A percentile compares a stretch with the other conserved stretches of the same genome.
These are phyloP conservation scores for Fonsecaea pugnacius DNA, from an alignment of 2,329 filamentous ascomycete species.

Conservation along the genomic window DNA sequence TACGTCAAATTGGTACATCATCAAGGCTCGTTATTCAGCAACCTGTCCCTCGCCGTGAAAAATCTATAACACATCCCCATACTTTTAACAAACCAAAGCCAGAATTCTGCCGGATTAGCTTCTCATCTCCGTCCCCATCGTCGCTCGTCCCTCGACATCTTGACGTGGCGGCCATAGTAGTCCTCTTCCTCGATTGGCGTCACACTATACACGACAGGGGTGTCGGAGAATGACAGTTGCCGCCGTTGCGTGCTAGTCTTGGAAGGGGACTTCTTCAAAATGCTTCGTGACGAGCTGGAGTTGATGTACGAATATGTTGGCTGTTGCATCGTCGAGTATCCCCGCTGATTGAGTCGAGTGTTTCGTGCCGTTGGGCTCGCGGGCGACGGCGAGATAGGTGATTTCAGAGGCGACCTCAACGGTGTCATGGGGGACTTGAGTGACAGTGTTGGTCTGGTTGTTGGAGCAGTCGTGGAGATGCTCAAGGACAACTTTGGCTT, in stretches of 20 bases:
- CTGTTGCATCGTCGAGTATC: conserved; percentile 48
- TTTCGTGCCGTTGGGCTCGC: conserved; percentile 49
- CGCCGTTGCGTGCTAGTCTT: conserved; percentile 39
- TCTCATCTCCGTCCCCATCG: conserved; percentile 49
- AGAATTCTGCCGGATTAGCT: neutral
- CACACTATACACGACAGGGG: conserved; percentile 52
- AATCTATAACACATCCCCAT: conserved; percentile 11
- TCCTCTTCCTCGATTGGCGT: conserved; percentile 55
- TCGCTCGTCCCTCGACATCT: conserved; percentile 53
- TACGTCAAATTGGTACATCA: conserved; percentile 11
- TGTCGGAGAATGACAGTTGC: conserved; percentile 49
- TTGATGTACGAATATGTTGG: conserved; percentile 51
- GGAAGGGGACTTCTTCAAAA: conserved; percentile 50
- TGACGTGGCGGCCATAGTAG: conserved; percentile 54
- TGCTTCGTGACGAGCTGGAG: conserved; percentile 52
- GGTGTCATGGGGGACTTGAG: conserved; percentile 48
- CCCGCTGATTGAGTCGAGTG: conserved; percentile 43
- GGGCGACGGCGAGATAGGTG: conserved; percentile 49
- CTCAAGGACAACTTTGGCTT: conserved; percentile 55
- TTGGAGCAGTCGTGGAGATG: conserved; percentile 46
- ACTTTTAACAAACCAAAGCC: conserved; percentile 17
- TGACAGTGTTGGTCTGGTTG: conserved; percentile 45
- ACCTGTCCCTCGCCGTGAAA: neutral
- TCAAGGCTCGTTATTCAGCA: conserved; percentile 4
- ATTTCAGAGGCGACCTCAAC: conserved; percentile 50